phyloP scores from a whole-genome alignment of 2,329 filamentous ascomycete genomes.

The Penicillium crustosum region DNA sequence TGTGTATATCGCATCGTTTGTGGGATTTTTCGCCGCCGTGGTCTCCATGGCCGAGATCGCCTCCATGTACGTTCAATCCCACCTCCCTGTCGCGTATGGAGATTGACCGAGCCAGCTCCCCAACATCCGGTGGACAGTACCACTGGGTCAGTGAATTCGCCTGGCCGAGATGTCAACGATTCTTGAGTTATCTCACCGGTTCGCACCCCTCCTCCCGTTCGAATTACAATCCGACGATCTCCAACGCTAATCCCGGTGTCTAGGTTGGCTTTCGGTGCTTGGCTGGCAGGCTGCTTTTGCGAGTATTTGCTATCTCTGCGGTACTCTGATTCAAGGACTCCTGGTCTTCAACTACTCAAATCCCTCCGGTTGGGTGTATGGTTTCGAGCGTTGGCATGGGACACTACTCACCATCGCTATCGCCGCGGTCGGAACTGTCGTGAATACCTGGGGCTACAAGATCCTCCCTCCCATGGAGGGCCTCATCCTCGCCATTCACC shows the following conservation, averaged over 20 bases:
- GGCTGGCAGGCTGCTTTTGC: slow-evolving; percentile 41
- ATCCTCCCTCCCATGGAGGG: slow-evolving; percentile 54
- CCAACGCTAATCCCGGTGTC: not conserved
- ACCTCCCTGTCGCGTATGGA: not conserved
- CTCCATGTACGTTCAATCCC: slow-evolving; percentile 32
- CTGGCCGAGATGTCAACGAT: slow-evolving; percentile 32
- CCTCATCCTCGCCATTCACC: slow-evolving; percentile 51
- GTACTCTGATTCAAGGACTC: slow-evolving; percentile 38
- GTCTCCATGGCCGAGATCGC: slow-evolving; percentile 43
- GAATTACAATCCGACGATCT: not conserved
- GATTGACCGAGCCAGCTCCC: slow-evolving; percentile 27
- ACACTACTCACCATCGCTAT: slow-evolving; percentile 53
- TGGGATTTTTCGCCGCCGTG: slow-evolving; percentile 41
- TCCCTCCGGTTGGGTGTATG: slow-evolving; percentile 22
- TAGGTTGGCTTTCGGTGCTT: slow-evolving; percentile 40
- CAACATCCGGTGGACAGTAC: slow-evolving; percentile 43
- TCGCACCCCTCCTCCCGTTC: not conserved
- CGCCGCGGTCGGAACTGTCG: slow-evolving; percentile 47
- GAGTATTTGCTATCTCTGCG: slow-evolving; percentile 35
- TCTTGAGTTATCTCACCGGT: slow-evolving; percentile 42
- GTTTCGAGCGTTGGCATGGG: slow-evolving; percentile 35
- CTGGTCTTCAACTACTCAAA: slow-evolving; percentile 35
- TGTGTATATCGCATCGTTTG: slow-evolving; percentile 37
- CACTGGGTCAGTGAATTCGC: slow-evolving; percentile 45
- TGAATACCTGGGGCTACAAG: slow-evolving; percentile 52